Evolutionary conservation across 2,329 filamentous ascomycete genomes (phyloP).

Genomic region (Dothistroma pini): DNA sequence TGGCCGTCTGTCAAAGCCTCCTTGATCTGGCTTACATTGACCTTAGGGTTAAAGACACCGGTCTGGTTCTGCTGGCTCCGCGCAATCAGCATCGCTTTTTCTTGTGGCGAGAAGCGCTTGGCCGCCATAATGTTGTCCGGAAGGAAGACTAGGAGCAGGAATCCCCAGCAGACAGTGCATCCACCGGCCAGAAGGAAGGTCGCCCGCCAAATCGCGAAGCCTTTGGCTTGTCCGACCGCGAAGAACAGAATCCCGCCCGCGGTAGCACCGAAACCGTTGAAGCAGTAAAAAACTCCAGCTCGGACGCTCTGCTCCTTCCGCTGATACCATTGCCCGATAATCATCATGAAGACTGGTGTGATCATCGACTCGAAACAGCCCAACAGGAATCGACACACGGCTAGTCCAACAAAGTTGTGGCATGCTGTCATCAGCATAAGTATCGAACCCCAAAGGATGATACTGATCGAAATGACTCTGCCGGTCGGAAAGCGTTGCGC

Average conservation of each 20-base stretch:
- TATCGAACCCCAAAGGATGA: conserved; percentile 60
- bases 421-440: conserved; percentile 61
- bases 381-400: conserved; percentile 60
- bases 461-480: conserved; percentile 37
- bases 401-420: conserved; percentile 56
- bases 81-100: conserved; percentile 46
- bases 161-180: conserved; percentile 59
- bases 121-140: conserved; percentile 68
- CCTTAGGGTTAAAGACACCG: conserved; percentile 45
- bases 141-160: conserved; percentile 60
- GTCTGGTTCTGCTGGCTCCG: conserved; percentile 45
- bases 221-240: conserved; percentile 38
- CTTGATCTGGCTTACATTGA: conserved; percentile 52
- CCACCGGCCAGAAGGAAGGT: conserved; percentile 64
- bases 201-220: conserved; percentile 44
- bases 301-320: conserved; percentile 50
- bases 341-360: conserved; percentile 38
- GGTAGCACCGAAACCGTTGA: conserved; percentile 70
- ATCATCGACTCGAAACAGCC: conserved; percentile 68
- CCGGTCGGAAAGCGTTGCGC: conserved; percentile 36
- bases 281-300: conserved; percentile 58
- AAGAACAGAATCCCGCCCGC: conserved; percentile 66
- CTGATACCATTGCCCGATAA: conserved; percentile 61
- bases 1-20: conserved; percentile 63
- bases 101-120: conserved; percentile 61